A percentile compares a stretch with the other conserved stretches of the same genome.
Conservation (phyloP, 2,329 filamentous ascomycete genomes). For the Stagonosporopsis rhizophila region DNA sequence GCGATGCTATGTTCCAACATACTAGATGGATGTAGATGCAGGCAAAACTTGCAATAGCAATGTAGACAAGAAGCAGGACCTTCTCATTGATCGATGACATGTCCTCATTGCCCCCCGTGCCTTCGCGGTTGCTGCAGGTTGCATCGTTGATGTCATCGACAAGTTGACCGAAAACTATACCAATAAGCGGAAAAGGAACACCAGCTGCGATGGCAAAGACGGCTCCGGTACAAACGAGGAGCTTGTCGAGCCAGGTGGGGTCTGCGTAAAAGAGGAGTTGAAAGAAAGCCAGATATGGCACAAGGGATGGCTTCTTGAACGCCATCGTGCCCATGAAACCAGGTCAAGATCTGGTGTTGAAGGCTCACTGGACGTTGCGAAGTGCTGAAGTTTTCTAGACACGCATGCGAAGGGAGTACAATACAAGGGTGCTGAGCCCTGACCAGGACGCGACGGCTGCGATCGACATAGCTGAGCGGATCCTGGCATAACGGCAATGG, state of each 20-base stretch:
- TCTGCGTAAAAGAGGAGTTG: slow-evolving; percentile 47
- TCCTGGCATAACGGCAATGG: slow-evolving; percentile 23
- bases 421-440: slow-evolving; percentile 29
- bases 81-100: slow-evolving; percentile 62
- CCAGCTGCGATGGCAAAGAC: slow-evolving; percentile 64
- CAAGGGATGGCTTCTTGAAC: slow-evolving; percentile 36
- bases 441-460: slow-evolving; percentile 31
- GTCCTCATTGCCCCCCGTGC: slow-evolving; percentile 25
- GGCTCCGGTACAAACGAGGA: slow-evolving; percentile 48
- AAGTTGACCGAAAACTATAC: slow-evolving; percentile 69
- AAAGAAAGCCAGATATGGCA: slow-evolving; percentile 42
- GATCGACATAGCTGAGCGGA: slow-evolving; percentile 33
- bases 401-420: slow-evolving; percentile 23
- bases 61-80: slow-evolving; percentile 67
- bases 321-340: slow-evolving; percentile 32
- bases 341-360: slow-evolving; percentile 21
- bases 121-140: slow-evolving; percentile 55
- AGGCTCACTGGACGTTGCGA: slow-evolving; percentile 22
- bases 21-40: slow-evolving; percentile 70
- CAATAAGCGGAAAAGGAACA: slow-evolving; percentile 68
- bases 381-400: slow-evolving; percentile 31
- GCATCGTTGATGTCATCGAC: slow-evolving; percentile 67
- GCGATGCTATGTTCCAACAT: slow-evolving; percentile 70
- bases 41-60: slow-evolving; percentile 68
- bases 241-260: slow-evolving; percentile 47